These are phyloP conservation scores for Pistacia integerrima DNA, from an alignment of 345 rosid genomes.

Conservation along the genomic window DNA sequence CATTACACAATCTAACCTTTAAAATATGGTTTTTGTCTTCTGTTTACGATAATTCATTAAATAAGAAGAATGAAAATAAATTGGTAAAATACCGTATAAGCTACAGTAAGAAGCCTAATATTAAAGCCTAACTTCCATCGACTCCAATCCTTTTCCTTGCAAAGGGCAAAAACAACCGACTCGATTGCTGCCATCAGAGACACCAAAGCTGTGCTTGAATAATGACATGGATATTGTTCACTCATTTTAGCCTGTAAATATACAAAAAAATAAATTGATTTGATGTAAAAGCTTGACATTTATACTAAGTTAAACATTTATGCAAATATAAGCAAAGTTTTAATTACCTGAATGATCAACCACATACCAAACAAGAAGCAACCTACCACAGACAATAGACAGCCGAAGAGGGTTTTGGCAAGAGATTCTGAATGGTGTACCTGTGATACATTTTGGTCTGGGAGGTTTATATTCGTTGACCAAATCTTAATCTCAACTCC, in stretches of 20 bases:
- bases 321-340: neutral
- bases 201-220: conserved; percentile 27
- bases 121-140: conserved; percentile 43
- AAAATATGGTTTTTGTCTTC: neutral
- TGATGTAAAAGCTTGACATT: neutral
- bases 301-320: no score
- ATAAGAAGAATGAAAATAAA: neutral
- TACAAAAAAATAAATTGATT: neutral
- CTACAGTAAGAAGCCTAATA: conserved; percentile 24
- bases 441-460: neutral
- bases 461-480: conserved; percentile 30
- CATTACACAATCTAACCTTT: no score
- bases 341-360: neutral
- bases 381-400: neutral
- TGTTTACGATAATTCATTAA: no score
- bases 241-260: conserved; percentile 23
- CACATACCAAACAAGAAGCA: neutral
- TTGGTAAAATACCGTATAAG: conserved; percentile 20
- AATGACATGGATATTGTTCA: conserved; percentile 21
- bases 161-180: conserved; percentile 17
- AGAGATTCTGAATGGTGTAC: no score
- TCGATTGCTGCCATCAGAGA: conserved; percentile 18
- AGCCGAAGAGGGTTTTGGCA: no score
- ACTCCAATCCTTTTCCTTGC: conserved; percentile 24
- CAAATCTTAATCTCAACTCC: conserved; percentile 41